These are phyloP conservation scores for Penicillium sp. DNA, from an alignment of 2,329 filamentous ascomycete genomes.

Conservation along the genomic window DNA sequence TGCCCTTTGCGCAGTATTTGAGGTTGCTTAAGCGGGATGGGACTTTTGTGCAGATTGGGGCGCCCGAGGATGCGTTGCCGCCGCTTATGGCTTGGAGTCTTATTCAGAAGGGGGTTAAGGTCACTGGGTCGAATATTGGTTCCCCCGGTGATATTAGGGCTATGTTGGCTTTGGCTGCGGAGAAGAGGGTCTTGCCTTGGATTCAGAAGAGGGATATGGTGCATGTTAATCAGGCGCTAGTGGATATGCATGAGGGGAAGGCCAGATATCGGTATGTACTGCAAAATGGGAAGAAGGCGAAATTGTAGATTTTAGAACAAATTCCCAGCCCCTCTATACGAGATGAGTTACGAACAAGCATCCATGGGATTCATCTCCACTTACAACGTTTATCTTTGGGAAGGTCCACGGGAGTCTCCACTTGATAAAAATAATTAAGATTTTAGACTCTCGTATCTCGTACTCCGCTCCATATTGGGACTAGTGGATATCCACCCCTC, in stretches of 20 bases:
- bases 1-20: constrained; percentile 65
- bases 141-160: constrained; percentile 44
- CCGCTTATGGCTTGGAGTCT: constrained; percentile 58
- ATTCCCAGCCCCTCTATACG: background rate
- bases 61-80: constrained; percentile 60
- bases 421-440: background rate
- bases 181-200: constrained; percentile 47
- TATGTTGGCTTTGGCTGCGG: constrained; percentile 46
- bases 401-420: background rate
- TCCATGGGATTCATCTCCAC: background rate
- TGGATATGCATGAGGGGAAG: constrained; percentile 48
- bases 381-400: background rate
- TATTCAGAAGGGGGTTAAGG: constrained; percentile 56
- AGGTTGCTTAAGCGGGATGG: constrained; percentile 59
- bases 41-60: constrained; percentile 65
- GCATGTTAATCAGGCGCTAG: constrained; percentile 45
- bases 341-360: background rate
- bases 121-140: constrained; percentile 52
- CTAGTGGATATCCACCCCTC: background rate
- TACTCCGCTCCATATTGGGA: background rate
- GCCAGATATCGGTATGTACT: constrained; percentile 51
- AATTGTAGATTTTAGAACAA: constrained; percentile 21
- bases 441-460: background rate
- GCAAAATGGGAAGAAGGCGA: constrained; percentile 40
- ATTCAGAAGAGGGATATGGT: constrained; percentile 43